Base-by-base conservation (phyloP, 257 asterid genomes). In the Nicotiana sylvestris region DNA sequence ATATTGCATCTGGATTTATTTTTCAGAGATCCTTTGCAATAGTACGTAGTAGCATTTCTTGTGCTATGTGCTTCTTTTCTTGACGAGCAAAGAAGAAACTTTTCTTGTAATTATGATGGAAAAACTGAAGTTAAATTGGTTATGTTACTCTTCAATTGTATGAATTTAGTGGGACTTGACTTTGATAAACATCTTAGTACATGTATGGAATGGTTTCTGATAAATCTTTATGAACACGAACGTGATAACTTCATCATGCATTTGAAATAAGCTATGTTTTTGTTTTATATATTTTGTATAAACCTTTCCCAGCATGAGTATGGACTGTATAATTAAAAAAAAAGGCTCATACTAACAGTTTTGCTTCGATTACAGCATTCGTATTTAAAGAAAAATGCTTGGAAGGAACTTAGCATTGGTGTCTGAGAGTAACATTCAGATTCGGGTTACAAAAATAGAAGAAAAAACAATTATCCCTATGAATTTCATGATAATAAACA, bases 1-100 rank as follows among this genome's bases (percentile, higher is more conserved):
- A 84, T 85, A 88, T 92, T 93, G 95, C 95, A 89, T 89, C 76
- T 84, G 97, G 95, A 90, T 86, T 89, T 88, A 83, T 70, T 83
- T 88, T 86, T 85, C 87, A 67, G 65, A 82, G 88, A 88, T 86
- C 93, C 94, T 91, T 82, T 89, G 97, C 95, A 90, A 88, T 89
- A 81, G 79, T 43, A 43, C 3, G 51, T 80, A 83, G 82, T 56
- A 72, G 49, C 82, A 81, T 81, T 86, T 64, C 81, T 56, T 66
- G 76, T 81, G 81, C 77, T 56, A 15, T 64, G 58, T 80, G 17
- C 57, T 39, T 69, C 29, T 83, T 21, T 39, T 64, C 35, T 83
- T 21, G 32, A n/a, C 16, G 74, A 78, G 70, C 82, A 78, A 58
- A 78, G 66, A 43, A 33, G 30, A 43, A 62, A 6, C 65, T 16